phyloP scores from a whole-genome alignment of 2,329 filamentous ascomycete species.

The Parastagonospora avenae region DNA sequence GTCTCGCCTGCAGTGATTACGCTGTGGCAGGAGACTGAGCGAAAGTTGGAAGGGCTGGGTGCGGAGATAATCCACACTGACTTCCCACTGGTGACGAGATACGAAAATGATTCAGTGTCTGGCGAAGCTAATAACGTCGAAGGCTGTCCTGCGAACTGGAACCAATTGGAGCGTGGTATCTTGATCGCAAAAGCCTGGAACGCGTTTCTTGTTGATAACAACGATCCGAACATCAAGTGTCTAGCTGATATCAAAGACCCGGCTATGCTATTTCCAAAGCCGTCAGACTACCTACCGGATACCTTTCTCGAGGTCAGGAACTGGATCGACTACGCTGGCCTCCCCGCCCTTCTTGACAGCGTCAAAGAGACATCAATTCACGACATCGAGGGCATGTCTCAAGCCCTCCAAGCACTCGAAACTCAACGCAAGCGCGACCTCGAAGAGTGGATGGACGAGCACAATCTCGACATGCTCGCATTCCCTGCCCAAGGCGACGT shows the following conservation, averaged over 20 bases:
- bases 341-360: slow-evolving; percentile 33
- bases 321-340: slow-evolving; percentile 46
- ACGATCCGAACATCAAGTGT: slow-evolving; percentile 45
- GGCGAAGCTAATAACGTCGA: slow-evolving; percentile 49
- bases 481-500: slow-evolving; percentile 60
- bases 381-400: slow-evolving; percentile 49
- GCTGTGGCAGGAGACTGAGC: slow-evolving; percentile 40
- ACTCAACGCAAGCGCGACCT: slow-evolving; percentile 55
- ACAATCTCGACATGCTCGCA: slow-evolving; percentile 53
- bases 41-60: slow-evolving; percentile 48
- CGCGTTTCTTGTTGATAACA: slow-evolving; percentile 54
- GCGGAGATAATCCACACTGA: slow-evolving; percentile 52
- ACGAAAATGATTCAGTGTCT: slow-evolving; percentile 48
- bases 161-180: slow-evolving; percentile 53
- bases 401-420: slow-evolving; percentile 55
- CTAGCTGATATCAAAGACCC: slow-evolving; percentile 49
- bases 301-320: slow-evolving; percentile 48
- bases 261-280: slow-evolving; percentile 45
- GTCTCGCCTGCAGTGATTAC: slow-evolving; percentile 48
- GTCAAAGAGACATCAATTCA: slow-evolving; percentile 45
- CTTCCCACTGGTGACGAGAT: slow-evolving; percentile 54
- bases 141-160: slow-evolving; percentile 54
- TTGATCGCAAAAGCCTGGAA: slow-evolving; percentile 60
- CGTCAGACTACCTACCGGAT: slow-evolving; percentile 44
- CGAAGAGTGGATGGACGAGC: slow-evolving; percentile 57